Conservation (phyloP, 2,329 filamentous ascomycete genomes). For the Fusarium sp. region DNA sequence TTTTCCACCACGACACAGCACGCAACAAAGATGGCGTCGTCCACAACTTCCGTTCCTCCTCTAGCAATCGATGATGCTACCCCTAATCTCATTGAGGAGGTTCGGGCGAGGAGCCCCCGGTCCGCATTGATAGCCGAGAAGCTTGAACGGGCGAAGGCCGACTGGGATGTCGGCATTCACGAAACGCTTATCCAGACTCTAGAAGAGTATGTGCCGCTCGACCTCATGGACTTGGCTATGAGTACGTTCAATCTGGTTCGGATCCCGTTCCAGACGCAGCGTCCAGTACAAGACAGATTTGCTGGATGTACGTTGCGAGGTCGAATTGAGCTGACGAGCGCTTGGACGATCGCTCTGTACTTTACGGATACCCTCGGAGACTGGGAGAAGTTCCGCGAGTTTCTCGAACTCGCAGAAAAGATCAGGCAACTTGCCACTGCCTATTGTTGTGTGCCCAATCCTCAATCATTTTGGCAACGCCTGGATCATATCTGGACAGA, state of each 20-base stretch:
- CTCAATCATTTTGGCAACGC: neutral
- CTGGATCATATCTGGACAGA: neutral
- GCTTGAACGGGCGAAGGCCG: neutral
- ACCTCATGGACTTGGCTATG: slow-evolving; percentile 3
- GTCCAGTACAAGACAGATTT: neutral
- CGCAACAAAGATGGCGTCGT: neutral
- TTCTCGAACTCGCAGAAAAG: slow-evolving; percentile 14
- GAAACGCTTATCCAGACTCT: too few species aligned
- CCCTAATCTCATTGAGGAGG: neutral
- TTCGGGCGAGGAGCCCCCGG: neutral
- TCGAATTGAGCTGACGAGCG: neutral
- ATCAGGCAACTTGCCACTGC: neutral
- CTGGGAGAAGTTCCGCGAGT: neutral
- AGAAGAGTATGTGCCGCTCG: neutral
- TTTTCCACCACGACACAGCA: neutral
- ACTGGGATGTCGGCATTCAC: neutral
- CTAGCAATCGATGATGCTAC: neutral
- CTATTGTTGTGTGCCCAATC: neutral
- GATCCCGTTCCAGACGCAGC: neutral
- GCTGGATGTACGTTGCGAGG: neutral
- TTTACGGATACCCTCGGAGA: neutral
- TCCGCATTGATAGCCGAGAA: neutral
- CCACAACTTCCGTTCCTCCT: neutral
- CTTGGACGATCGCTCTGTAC: neutral
- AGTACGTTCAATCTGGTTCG: neutral